phyloP scores from a whole-genome alignment of 2,329 filamentous ascomycete genomes.

The Lachnellula occidentalis region DNA sequence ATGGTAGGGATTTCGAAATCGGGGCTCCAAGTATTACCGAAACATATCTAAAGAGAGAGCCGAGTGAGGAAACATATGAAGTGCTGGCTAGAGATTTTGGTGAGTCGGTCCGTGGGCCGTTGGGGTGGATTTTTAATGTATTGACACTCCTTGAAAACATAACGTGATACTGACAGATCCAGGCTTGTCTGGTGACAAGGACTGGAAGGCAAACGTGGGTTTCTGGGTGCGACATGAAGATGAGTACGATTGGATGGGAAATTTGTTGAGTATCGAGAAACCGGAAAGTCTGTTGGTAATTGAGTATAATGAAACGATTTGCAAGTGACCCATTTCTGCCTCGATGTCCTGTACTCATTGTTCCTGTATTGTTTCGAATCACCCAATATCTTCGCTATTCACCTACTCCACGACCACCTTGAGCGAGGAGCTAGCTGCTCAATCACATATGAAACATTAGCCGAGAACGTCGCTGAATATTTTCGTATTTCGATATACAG shows the following conservation, averaged over 20 bases:
- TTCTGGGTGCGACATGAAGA: constrained; percentile 35
- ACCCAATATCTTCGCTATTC: constrained; percentile 21
- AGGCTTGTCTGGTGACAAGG: constrained; percentile 34
- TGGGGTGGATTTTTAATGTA: constrained; percentile 32
- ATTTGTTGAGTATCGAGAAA: constrained; percentile 22
- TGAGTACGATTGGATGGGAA: constrained; percentile 35
- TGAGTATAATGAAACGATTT: constrained; percentile 27
- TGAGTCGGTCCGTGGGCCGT: constrained; percentile 18
- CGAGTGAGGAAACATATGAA: constrained; percentile 14
- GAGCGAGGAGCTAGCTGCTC: constrained; percentile 21
- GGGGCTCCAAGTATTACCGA: constrained; percentile 11
- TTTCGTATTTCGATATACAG: constrained; percentile 17
- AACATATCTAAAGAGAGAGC: constrained; percentile 21
- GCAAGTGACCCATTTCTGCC: constrained; percentile 29
- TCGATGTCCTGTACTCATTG: constrained; percentile 21
- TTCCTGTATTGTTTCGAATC: constrained; percentile 22
- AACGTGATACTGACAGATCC: background rate
- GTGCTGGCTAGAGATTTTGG: constrained; percentile 24
- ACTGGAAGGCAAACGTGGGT: constrained; percentile 34
- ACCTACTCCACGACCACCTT: constrained; percentile 28
- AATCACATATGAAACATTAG: constrained; percentile 20
- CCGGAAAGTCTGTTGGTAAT: constrained; percentile 23
- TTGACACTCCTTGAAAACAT: background rate
- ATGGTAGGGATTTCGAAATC: constrained; percentile 12
- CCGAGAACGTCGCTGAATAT: constrained; percentile 19